Base-by-base conservation (phyloP, 108 stramenopile genomes). In the Conticribra guillardii region DNA sequence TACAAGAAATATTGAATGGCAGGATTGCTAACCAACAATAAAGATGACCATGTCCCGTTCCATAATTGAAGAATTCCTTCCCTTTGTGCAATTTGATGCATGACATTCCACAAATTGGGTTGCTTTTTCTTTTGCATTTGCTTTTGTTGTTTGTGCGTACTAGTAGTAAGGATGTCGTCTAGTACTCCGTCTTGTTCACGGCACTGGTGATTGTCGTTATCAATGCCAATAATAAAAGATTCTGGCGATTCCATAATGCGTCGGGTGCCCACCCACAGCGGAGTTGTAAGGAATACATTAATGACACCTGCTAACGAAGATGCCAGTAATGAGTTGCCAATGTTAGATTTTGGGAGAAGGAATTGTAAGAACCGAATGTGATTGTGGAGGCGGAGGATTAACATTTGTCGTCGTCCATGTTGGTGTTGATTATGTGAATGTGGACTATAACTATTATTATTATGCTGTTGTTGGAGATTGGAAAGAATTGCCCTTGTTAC, bases 1-100 rank as follows among this genome's bases (percentile, higher is more conserved):
- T 98, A 98, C 4, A 84, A 67, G 54, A 93, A 87, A 67, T 91
- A 92, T 79, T 98, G 97, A 41, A 98, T 91, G 78, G 92, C 87
- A 11, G 97, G 97, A 74, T 98, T 98, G 50, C 87, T 86, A 22
- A 98, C 96, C 16, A 96, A 80, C 11, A 96, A 56, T n/a, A 98
- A 55, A 14, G 94, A 96, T 18, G 96, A 83, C 11, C 49, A 41
- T 24, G 90, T 94, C 18, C 93, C 88, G 63, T 64, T 80, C 93
- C 93, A 94, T 57, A 94, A 61, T 18, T 81, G 82, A 14, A 24
- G 26, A 8, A 69, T 17, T 2, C 91, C 91, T 22, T 82, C 76
- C 16, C 71, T 53, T 51, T 69, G 64, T 18, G 63, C 54, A 60
- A 91, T 84, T 18, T 26, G 19, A 21, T 60, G 8, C 48, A 85